Base-by-base conservation (phyloP, 768 basidiomycete species). In the Amanita fuliginea region DNA sequence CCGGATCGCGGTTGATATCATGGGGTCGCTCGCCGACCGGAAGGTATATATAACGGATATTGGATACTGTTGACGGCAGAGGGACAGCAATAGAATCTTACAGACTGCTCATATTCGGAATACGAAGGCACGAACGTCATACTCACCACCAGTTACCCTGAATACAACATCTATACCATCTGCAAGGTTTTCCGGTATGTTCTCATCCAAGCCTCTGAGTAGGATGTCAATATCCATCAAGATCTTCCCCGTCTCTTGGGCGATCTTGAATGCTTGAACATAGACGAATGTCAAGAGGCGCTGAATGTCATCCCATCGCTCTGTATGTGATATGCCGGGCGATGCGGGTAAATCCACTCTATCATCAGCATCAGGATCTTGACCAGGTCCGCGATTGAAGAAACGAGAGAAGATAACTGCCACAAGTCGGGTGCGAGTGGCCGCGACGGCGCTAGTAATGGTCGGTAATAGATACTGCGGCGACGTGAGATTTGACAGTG, bases 241-340 rank as follows among this genome's bases (percentile, higher is more conserved):
- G 36, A 91, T 67, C 54, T 79, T 84, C 60, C 77, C 78, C 56
- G 72, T 62, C 33, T 76, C 72, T 59, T 83, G 80, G 11, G 86
- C 84, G 36, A 80, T 75, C 56, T 76, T 81, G 11, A 84, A 84
- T n/a, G 88, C 86, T 55, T 86, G 83, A 2, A 89, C 86, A 63
- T 97, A 96, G 34, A 87, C 77, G 58, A 78, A 83, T 0, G 87
- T 87, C 53, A 97, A 72, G 41, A 94, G 73, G 8, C 74, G 66
- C 66, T 94, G 89, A 2, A 93, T 72, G 16, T 72, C 71, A 46
- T 78, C 67, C 80, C 85, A 97, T 26, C 62, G 63, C 14, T 61
- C 63, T 2, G 75, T 72, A 51, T 73, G 76, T 26, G 76, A 64
- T 52, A 70, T 54, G 35, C 57, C 56, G 55, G 63, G 60, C 39